Conservation (phyloP, 2,329 filamentous ascomycete genomes). For the Aspergillus eucalypticola region DNA sequence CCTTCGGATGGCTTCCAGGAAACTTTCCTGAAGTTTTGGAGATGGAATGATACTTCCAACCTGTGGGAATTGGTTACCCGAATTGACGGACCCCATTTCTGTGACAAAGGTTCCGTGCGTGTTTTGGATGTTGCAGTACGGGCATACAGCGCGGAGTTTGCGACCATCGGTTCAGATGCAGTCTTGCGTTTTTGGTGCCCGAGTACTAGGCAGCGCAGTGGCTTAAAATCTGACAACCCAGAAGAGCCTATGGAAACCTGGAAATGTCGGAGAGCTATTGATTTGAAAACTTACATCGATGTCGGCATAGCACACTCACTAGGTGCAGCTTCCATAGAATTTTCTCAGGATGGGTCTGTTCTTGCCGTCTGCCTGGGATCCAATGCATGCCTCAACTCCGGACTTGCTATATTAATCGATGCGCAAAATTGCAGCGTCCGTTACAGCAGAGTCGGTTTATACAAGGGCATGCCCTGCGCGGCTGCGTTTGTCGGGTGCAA, state of each 20-base stretch:
- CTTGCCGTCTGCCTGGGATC: slow-evolving; percentile 62
- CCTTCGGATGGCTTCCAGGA: slow-evolving; percentile 57
- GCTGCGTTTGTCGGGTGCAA: slow-evolving; percentile 71
- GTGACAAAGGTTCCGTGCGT: slow-evolving; percentile 52
- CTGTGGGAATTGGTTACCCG: slow-evolving; percentile 76
- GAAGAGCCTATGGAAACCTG: slow-evolving; percentile 66
- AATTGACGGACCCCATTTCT: slow-evolving; percentile 77
- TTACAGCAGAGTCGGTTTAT: slow-evolving; percentile 67
- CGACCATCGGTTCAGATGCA: slow-evolving; percentile 80
- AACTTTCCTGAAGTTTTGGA: slow-evolving; percentile 90
- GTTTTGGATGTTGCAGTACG: slow-evolving; percentile 75
- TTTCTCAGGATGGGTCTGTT: slow-evolving; percentile 81
- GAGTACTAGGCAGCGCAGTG: slow-evolving; percentile 67
- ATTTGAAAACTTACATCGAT: slow-evolving; percentile 45
- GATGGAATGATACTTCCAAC: slow-evolving; percentile 56
- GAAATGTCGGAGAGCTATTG: slow-evolving; percentile 64
- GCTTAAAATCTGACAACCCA: slow-evolving; percentile 56
- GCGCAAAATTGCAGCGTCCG: slow-evolving; percentile 66
- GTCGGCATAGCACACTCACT: slow-evolving; percentile 33
- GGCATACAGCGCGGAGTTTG: slow-evolving; percentile 70
- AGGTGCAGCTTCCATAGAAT: slow-evolving; percentile 66
- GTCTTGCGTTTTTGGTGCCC: slow-evolving; percentile 80
- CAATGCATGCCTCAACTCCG: slow-evolving; percentile 51
- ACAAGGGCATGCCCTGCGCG: slow-evolving; percentile 65
- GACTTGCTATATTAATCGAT: slow-evolving; percentile 75